Evolutionary conservation across 140 eudicot genomes (phyloP), one percentile per base, ranked within the genome.

Genomic region (Senecio squalidus): DNA sequence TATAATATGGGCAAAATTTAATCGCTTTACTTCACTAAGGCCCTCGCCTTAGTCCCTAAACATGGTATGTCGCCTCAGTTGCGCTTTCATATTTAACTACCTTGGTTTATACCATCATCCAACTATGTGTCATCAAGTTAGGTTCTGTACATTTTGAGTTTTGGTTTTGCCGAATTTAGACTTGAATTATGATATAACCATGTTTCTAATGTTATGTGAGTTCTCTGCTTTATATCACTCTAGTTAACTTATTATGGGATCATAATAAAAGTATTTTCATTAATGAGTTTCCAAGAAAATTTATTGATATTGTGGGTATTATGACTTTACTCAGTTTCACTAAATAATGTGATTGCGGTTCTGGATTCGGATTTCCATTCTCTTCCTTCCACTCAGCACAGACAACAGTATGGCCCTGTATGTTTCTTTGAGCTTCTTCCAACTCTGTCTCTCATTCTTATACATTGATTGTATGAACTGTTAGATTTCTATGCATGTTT

Each of bases 291-390:
- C 17, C 24, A 17, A 58, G 41, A 60, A 39, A 25, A 57, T 45
- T 36, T 67, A 58, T 71, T 75, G 62, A 68, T 60, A 33, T 36
- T 20, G 7, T 54, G 3, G 23, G 51, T 52, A 26, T 43, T 60
- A 39, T 73, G 33, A 48, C 18, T 57, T 64, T 57, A 18, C 20
- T 14, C 85, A 92, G 98, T 92, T 73, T 87, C 98, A 10, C 65
- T 92, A 50, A 92, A 92, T 82, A 87, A 92, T 55, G 96, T 92
- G 61, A 92, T 92, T 55, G 98, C 96, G 36, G 95, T 92, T 45
- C 70, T 92, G 80, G 98, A 92, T 80, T 93, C 96, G 29, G 98
- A 92, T 82, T 92, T 92, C 72, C 98, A 92, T 69, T 87, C 98
- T 53, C 96, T 92, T 40, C 96, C 98, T 54, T 76, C 98, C 24